These are phyloP conservation scores for Pouteria campechiana DNA, from an alignment of 179 eudicot species.

Conservation along the genomic window DNA sequence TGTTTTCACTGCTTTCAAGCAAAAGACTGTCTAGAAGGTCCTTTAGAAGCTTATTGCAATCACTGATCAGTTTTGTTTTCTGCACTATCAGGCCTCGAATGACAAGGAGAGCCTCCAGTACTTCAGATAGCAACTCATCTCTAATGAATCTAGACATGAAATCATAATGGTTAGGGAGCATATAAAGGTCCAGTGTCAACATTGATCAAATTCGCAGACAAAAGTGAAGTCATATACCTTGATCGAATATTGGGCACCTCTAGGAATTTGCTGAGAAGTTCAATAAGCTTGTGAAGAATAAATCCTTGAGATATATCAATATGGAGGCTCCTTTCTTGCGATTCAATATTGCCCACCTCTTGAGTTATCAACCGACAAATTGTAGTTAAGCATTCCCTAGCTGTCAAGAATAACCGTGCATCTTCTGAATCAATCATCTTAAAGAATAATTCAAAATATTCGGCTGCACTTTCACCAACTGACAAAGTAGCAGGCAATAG, in stretches of 20 bases:
- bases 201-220: constrained; percentile 1
- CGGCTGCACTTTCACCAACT: constrained; percentile 96
- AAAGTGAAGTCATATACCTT: constrained; percentile 57
- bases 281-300: constrained; percentile 95
- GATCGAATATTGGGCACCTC: constrained; percentile 94
- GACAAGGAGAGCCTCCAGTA: constrained; percentile 90
- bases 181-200: neutral
- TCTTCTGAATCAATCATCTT: constrained; percentile 96
- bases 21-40: constrained; percentile 90
- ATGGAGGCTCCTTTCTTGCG: constrained; percentile 91
- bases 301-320: constrained; percentile 98
- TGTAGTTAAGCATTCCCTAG: constrained; percentile 65
- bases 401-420: constrained; percentile 95
- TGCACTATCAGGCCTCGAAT: constrained; percentile 95
- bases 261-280: constrained; percentile 95
- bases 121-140: constrained; percentile 81
- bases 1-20: constrained; percentile 90
- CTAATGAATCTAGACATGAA: constrained; percentile 67
- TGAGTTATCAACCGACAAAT: constrained; percentile 78
- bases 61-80: constrained; percentile 92
- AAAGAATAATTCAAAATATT: constrained; percentile 89
- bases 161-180: constrained; percentile 1
- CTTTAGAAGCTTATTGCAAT: constrained; percentile 80
- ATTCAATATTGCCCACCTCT: constrained; percentile 79
- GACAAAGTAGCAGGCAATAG: constrained; percentile 89